A percentile compares a stretch with the other conserved stretches of the same genome.
phyloP scores from a whole-genome alignment of 176 grass and related monocot genomes.

The Chloris gayana region DNA sequence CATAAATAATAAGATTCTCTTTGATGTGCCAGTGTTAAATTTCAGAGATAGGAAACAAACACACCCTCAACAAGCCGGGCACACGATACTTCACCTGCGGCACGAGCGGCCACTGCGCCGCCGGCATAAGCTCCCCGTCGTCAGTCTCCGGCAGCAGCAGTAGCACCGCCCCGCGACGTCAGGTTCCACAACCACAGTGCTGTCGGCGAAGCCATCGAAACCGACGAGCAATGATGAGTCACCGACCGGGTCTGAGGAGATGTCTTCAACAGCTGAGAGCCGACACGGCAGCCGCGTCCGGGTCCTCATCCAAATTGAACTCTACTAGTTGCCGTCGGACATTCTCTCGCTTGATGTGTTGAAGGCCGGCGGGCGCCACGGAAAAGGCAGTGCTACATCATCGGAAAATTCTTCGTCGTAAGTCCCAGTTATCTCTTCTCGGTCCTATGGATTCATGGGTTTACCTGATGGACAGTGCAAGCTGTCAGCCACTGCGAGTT shows the following conservation, averaged over 20 bases:
- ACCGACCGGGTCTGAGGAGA: too few relatives aligned
- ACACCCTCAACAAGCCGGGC: conserved; percentile 52
- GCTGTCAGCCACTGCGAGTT: too few relatives aligned
- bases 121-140: conserved; percentile 71
- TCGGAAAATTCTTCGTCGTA: too few relatives aligned
- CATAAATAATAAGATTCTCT: too few relatives aligned
- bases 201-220: background rate
- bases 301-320: background rate
- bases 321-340: conserved; percentile 21
- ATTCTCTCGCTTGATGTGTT: conserved; percentile 29
- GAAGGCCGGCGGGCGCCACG: conserved; percentile 19
- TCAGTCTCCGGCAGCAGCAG: background rate
- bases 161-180: background rate
- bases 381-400: conserved; percentile 50
- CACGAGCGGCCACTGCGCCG: conserved; percentile 54
- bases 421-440: too few relatives aligned
- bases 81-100: conserved; percentile 83
- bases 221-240: background rate
- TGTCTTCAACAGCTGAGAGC: too few relatives aligned
- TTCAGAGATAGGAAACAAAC: too few relatives aligned
- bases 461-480: too few relatives aligned
- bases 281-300: too few relatives aligned
- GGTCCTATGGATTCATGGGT: too few relatives aligned
- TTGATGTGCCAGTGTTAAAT: too few relatives aligned
- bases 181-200: background rate